phyloP scores from a whole-genome alignment of 2,329 filamentous ascomycete species.

The Xylariaceae sp. region DNA sequence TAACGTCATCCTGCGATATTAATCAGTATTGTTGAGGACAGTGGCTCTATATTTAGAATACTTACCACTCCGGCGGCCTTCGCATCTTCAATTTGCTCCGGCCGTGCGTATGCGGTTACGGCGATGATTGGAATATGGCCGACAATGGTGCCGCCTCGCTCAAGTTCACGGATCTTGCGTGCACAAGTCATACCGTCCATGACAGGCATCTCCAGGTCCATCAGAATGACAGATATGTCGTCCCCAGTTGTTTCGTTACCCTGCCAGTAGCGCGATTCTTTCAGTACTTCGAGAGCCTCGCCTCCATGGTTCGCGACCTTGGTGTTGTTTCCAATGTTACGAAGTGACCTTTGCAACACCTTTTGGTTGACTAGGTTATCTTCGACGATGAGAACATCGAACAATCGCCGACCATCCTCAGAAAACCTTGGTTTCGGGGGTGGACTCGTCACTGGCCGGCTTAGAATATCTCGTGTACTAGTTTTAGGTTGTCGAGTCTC shows the following conservation, averaged over 20 bases:
- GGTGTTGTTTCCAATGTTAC: constrained; percentile 65
- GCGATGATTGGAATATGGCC: constrained; percentile 78
- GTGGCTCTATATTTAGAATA: constrained; percentile 22
- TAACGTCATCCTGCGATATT: constrained; percentile 67
- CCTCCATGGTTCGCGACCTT: constrained; percentile 69
- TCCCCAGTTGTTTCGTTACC: constrained; percentile 53
- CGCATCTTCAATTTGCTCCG: constrained; percentile 74
- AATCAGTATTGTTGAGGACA: constrained; percentile 27
- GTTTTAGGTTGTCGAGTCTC: constrained; percentile 38
- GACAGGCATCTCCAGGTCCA: constrained; percentile 85
- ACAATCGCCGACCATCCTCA: constrained; percentile 43
- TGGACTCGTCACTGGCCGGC: constrained; percentile 19
- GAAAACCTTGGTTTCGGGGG: constrained; percentile 35
- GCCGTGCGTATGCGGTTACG: constrained; percentile 81
- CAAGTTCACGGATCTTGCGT: constrained; percentile 70
- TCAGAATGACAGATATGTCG: constrained; percentile 71
- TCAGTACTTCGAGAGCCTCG: constrained; percentile 64
- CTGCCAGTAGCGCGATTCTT: constrained; percentile 62
- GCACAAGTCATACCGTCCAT: constrained; percentile 83
- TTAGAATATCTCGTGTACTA: constrained; percentile 17
- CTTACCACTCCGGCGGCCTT: constrained; percentile 75
- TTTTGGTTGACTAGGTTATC: constrained; percentile 72
- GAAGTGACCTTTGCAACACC: constrained; percentile 66
- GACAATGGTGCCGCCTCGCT: constrained; percentile 64
- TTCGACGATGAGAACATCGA: constrained; percentile 69